Evolutionary conservation across 2,329 filamentous ascomycete species (phyloP).

Genomic region (Diaporthe sp.): DNA sequence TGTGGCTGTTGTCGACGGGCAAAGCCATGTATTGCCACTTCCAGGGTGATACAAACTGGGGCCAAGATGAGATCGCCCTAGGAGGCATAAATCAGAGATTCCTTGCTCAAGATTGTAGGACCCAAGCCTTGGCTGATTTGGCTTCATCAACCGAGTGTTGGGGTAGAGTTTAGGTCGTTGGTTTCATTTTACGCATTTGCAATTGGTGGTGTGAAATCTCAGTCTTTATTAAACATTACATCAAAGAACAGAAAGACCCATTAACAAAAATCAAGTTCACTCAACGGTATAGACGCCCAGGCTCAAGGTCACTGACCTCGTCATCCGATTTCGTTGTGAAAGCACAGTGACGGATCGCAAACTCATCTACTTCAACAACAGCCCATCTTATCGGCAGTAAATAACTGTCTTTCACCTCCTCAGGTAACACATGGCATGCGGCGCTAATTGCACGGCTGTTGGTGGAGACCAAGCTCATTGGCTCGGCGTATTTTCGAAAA

Average conservation of each 20-base stretch:
- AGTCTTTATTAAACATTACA: too few species aligned
- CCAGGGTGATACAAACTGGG: background rate
- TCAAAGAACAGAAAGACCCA: background rate
- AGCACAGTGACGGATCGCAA: slow-evolving; percentile 18
- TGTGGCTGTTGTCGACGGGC: background rate
- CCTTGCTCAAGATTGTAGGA: background rate
- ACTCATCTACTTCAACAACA: background rate
- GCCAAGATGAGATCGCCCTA: background rate
- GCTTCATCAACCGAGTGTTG: too few species aligned
- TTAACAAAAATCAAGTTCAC: background rate
- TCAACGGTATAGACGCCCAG: background rate
- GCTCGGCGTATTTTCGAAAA: slow-evolving; percentile 48
- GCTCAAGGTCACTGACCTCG: background rate
- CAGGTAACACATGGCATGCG: slow-evolving; percentile 46
- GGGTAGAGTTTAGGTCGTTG: too few species aligned
- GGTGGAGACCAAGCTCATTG: slow-evolving; percentile 51
- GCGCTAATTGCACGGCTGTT: slow-evolving; percentile 51
- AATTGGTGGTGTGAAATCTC: too few species aligned
- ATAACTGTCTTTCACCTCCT: slow-evolving; percentile 46
- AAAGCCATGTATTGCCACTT: background rate
- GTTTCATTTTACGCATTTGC: too few species aligned
- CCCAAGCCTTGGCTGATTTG: background rate
- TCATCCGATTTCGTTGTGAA: slow-evolving; percentile 17
- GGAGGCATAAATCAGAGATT: background rate
- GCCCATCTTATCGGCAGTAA: slow-evolving; percentile 47